Evolutionary conservation across 257 asterid genomes (phyloP).

Genomic region (Euphrasia confusa): DNA sequence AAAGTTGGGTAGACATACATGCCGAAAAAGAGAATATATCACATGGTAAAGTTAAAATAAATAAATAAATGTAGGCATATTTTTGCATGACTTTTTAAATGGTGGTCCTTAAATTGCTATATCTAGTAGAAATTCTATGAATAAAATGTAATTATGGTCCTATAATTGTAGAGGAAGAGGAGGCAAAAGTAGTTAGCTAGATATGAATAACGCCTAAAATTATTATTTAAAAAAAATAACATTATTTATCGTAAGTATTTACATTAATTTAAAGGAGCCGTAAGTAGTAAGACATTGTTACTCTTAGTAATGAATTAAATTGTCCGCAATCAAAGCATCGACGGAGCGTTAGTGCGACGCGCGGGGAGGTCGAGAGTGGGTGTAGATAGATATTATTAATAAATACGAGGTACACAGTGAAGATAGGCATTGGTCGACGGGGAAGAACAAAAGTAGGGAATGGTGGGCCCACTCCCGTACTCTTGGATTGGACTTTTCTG

Average conservation of each 20-base stretch:
- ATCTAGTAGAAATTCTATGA: background rate
- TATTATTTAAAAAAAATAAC: no score
- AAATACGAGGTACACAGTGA: slow-evolving; percentile 55
- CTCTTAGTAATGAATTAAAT: no score
- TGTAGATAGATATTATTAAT: slow-evolving; percentile 14
- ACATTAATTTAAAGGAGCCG: no score
- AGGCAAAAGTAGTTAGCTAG: background rate
- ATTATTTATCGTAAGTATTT: no score
- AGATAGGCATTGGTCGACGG: slow-evolving; percentile 29
- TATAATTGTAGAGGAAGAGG: background rate
- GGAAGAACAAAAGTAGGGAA: slow-evolving; percentile 48
- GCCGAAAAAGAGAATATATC: background rate
- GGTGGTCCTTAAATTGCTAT: background rate
- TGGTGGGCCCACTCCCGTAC: slow-evolving; percentile 63
- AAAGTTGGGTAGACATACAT: slow-evolving; percentile 15
- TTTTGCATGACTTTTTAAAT: background rate
- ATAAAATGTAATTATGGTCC: background rate
- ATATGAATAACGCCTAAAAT: no score
- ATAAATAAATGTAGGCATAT: background rate
- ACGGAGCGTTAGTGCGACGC: background rate
- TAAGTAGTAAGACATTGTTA: no score
- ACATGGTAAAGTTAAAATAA: background rate
- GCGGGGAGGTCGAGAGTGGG: slow-evolving; percentile 29
- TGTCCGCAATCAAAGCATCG: no score
- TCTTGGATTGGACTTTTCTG: slow-evolving; percentile 75